Percentiles rank a stretch among this genome's conserved stretches.
phyloP scores from a whole-genome alignment of 805 yeast genomes.

The Kuraishia ogatae region DNA sequence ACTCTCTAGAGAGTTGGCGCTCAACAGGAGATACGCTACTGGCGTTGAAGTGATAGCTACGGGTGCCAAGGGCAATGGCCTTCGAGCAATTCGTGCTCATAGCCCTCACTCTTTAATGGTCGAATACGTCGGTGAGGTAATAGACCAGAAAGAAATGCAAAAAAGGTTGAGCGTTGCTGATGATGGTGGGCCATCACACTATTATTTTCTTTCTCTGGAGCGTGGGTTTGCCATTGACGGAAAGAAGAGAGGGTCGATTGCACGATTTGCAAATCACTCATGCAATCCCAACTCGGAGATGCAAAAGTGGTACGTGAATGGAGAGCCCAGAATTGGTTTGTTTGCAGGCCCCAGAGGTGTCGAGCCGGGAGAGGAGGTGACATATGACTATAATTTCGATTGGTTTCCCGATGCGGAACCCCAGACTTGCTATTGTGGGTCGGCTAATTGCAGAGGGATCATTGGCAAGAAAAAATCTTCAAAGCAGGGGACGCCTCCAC shows the following conservation, averaged over 20 bases:
- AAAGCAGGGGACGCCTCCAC: background rate
- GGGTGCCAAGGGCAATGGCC: conserved; percentile 32
- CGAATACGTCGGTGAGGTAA: conserved; percentile 43
- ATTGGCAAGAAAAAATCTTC: conserved; percentile 20
- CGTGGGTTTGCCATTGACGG: conserved; percentile 35
- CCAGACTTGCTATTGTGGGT: conserved; percentile 35
- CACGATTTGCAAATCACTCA: conserved; percentile 42
- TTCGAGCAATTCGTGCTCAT: conserved; percentile 27
- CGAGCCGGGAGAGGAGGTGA: conserved; percentile 31
- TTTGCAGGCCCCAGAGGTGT: conserved; percentile 32
- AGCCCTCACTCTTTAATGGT: conserved; percentile 29
- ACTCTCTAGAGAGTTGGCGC: conserved; percentile 9
- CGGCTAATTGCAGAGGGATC: conserved; percentile 30
- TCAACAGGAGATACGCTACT: conserved; percentile 12
- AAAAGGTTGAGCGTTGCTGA: conserved; percentile 19
- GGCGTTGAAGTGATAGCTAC: conserved; percentile 21
- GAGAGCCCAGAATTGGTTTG: conserved; percentile 35
- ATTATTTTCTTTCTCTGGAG: conserved; percentile 33
- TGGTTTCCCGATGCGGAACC: conserved; percentile 33
- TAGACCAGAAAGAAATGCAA: conserved; percentile 29
- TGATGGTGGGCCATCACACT: conserved; percentile 15
- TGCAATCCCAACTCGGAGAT: conserved; percentile 38
- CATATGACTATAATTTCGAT: conserved; percentile 41
- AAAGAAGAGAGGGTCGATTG: conserved; percentile 35
- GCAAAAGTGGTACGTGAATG: conserved; percentile 39